Conservation (phyloP, 2,329 filamentous ascomycete genomes). For the Biscogniauxia mediterranea region DNA sequence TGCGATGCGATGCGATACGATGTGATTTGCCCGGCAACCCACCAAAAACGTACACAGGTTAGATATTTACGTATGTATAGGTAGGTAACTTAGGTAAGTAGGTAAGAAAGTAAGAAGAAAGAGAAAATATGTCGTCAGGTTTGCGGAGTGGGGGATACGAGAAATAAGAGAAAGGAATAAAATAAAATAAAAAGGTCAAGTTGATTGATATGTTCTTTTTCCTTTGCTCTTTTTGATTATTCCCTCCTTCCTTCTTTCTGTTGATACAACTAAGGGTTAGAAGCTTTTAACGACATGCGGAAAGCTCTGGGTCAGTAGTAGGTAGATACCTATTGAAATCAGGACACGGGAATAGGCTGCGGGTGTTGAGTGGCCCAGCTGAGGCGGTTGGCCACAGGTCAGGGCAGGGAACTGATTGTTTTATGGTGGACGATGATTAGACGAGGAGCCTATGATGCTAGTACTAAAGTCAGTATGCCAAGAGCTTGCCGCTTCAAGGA, state of each 20-base stretch:
- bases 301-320: background rate
- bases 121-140: too few relatives aligned
- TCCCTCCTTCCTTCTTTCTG: background rate
- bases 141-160: too few relatives aligned
- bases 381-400: slow-evolving; percentile 7
- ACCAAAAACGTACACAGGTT: too few relatives aligned
- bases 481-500: slow-evolving; percentile 18
- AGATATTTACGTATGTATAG: too few relatives aligned
- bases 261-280: too few relatives aligned
- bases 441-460: slow-evolving; percentile 16
- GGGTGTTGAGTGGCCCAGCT: background rate
- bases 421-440: slow-evolving; percentile 21
- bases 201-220: background rate
- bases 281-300: background rate
- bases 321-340: background rate
- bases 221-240: background rate
- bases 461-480: too few relatives aligned
- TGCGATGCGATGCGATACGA: too few relatives aligned
- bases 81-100: too few relatives aligned
- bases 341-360: background rate
- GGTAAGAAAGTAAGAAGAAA: too few relatives aligned
- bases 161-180: background rate
- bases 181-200: background rate
- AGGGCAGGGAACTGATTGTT: slow-evolving; percentile 6
- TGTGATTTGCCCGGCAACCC: too few relatives aligned